Conservation (phyloP, 169 alveolate species). For the Theileria luwenshuni region DNA sequence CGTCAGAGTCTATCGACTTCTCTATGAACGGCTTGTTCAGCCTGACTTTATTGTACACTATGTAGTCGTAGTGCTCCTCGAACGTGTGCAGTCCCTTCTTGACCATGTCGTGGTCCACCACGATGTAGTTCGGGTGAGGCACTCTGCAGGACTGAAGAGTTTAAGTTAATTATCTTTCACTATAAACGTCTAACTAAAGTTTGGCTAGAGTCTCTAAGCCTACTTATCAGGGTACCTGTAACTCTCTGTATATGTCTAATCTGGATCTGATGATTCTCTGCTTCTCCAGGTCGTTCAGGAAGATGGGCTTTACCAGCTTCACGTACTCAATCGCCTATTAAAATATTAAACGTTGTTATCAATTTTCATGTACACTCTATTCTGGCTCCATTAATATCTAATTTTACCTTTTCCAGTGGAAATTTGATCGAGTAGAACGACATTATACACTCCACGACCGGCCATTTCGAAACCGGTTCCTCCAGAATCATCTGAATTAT, state of each 20-base stretch:
- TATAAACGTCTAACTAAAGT: too few species aligned
- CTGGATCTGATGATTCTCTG: slow-evolving; percentile 76
- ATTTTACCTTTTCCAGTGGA: slow-evolving; percentile 82
- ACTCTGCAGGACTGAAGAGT: slow-evolving; percentile 74
- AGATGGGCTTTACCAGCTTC: slow-evolving; percentile 76
- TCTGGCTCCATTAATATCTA: background rate
- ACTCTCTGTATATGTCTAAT: slow-evolving; percentile 76
- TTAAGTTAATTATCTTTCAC: too few species aligned
- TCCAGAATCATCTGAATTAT: slow-evolving; percentile 74
- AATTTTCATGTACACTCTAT: background rate
- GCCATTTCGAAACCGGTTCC: slow-evolving; percentile 84
- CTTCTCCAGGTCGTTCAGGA: slow-evolving; percentile 74
- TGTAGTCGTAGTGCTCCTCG: slow-evolving; percentile 91
- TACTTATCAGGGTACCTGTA: slow-evolving; percentile 63
- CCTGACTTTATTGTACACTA: slow-evolving; percentile 86
- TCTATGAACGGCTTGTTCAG: slow-evolving; percentile 95
- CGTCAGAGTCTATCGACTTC: slow-evolving; percentile 96
- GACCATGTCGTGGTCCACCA: slow-evolving; percentile 84
- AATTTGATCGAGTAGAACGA: slow-evolving; percentile 89
- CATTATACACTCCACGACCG: slow-evolving; percentile 89
- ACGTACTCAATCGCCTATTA: slow-evolving; percentile 75
- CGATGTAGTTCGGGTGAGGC: slow-evolving; percentile 86
- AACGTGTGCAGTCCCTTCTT: slow-evolving; percentile 76
- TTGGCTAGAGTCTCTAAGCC: slow-evolving; percentile 54
- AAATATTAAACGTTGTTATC: background rate